Evolutionary conservation across 305 asterid species (phyloP).

Genomic region (Fraxinus sp.): DNA sequence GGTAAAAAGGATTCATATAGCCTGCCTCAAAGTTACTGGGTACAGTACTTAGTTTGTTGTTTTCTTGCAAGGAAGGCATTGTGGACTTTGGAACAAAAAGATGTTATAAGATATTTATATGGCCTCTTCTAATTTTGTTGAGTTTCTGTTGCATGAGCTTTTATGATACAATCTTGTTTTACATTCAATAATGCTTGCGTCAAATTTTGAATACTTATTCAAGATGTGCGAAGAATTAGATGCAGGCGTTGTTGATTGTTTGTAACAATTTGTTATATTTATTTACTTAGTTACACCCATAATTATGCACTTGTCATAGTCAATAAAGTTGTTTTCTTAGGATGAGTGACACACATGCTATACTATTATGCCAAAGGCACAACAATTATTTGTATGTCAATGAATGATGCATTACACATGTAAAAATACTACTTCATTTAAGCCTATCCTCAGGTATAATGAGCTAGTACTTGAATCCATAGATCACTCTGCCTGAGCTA

Average conservation of each 20-base stretch:
- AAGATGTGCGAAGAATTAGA: not conserved
- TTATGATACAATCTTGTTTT: not conserved
- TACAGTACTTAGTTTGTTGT: not conserved
- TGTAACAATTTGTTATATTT: not conserved
- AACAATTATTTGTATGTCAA: not conserved
- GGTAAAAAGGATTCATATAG: not conserved
- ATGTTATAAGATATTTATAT: not conserved
- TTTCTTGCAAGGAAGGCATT: not conserved
- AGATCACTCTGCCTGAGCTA: not conserved
- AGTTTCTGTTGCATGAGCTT: not conserved
- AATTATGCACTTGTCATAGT: not conserved
- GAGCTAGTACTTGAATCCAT: conserved; percentile 12
- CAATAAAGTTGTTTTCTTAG: not conserved
- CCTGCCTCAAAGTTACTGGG: not conserved
- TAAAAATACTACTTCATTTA: not conserved
- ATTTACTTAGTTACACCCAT: not conserved
- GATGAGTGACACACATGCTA: not conserved
- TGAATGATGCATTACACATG: not conserved
- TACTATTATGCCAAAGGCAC: not conserved
- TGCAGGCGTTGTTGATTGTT: not conserved
- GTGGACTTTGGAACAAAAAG: not conserved
- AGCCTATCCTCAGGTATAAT: not conserved
- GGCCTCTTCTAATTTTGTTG: not conserved
- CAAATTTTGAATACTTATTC: not conserved
- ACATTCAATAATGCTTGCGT: not conserved